Evolutionary conservation across 371 early-diverging fungal genomes (phyloP), one percentile per base, ranked within the genome.

Genomic region (Mortierella sp.): DNA sequence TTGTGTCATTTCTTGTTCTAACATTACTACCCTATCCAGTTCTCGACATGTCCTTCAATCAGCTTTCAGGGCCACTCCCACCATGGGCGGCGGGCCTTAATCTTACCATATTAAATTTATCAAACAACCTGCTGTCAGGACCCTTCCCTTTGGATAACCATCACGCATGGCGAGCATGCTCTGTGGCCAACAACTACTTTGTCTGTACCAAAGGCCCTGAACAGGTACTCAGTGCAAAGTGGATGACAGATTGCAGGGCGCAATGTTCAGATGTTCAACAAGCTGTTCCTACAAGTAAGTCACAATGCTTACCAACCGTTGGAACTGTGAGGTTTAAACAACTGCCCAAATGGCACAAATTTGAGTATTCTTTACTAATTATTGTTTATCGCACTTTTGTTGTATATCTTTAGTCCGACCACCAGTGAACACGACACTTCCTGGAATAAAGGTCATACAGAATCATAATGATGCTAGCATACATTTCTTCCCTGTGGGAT

Each of bases 151-250:
- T 66, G 30, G 78, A 78, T 45, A 73, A 78, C 24, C 69, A 73
- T 10, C 73, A 73, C n/a, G 8, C 30, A 9, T 73, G 73, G 78
- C 45, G 66, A 4, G 52, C 70, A n/a, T 73, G 73, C 24, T 78
- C 78, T 5, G 78, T 73, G 24, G 64, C 78, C 28, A 69, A 57
- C 54, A 78, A 78, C 49, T 78, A 78, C 47, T 78, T 73, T 52
- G 60, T 73, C 18, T 78, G 78, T 54, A 73, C 63, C 39, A 65
- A 73, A 2, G 78, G 78, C 8, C 78, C 73, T 2, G 78, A 73
- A 22, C 66, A 73, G 30, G 59, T 78, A 12, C 54, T 78, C 26
- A 73, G 63, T 30, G 62, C 64, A 8, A 70, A 66, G 40, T 78
- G 78, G 78, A 70, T 49, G 14, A 43, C 58, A 2, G 67, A 70